Evolutionary conservation across 2,329 filamentous ascomycete species (phyloP).

Genomic region (Malbranchea zuffiana): DNA sequence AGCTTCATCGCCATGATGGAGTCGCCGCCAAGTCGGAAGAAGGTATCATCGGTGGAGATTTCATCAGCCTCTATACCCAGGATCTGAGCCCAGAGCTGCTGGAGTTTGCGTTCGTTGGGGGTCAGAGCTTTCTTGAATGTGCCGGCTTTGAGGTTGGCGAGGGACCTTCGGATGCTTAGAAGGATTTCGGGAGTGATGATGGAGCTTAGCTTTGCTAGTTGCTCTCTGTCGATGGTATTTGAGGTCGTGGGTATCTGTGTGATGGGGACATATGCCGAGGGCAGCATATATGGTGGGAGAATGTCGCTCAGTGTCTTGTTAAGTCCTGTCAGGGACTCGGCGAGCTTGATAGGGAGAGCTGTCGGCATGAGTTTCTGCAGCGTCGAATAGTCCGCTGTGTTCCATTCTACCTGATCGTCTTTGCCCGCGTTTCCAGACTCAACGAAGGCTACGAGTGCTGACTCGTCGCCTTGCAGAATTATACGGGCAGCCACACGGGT

Average conservation of each 20-base stretch:
- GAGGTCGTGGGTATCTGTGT: slow-evolving; percentile 32
- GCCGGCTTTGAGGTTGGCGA: too few relatives aligned
- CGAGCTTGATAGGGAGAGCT: too few relatives aligned
- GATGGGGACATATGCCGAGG: slow-evolving; percentile 31
- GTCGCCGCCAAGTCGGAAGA: slow-evolving; percentile 48
- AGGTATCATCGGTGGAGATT: slow-evolving; percentile 42
- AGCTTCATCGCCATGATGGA: slow-evolving; percentile 51
- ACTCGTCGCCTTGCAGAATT: slow-evolving; percentile 37
- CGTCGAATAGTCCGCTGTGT: slow-evolving; percentile 22
- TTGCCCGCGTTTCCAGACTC: slow-evolving; percentile 26
- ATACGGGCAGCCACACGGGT: slow-evolving; percentile 41
- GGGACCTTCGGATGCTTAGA: too few relatives aligned
- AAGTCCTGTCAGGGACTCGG: slow-evolving; percentile 23
- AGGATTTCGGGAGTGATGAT: too few relatives aligned
- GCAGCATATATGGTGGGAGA: slow-evolving; percentile 26
- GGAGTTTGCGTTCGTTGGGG: slow-evolving; percentile 1
- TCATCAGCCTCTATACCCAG: slow-evolving; percentile 36
- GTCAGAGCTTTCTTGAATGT: not conserved
- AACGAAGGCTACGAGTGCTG: slow-evolving; percentile 39
- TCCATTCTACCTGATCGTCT: slow-evolving; percentile 20
- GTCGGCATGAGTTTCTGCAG: too few relatives aligned
- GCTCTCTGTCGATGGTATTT: too few relatives aligned
- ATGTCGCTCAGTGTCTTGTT: slow-evolving; percentile 28
- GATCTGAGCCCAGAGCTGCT: slow-evolving; percentile 40
- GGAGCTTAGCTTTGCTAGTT: too few relatives aligned